Evolutionary conservation across 2,329 filamentous ascomycete genomes (phyloP), one percentile per base, ranked within the genome.

Genomic region (Helminthosporium solani): DNA sequence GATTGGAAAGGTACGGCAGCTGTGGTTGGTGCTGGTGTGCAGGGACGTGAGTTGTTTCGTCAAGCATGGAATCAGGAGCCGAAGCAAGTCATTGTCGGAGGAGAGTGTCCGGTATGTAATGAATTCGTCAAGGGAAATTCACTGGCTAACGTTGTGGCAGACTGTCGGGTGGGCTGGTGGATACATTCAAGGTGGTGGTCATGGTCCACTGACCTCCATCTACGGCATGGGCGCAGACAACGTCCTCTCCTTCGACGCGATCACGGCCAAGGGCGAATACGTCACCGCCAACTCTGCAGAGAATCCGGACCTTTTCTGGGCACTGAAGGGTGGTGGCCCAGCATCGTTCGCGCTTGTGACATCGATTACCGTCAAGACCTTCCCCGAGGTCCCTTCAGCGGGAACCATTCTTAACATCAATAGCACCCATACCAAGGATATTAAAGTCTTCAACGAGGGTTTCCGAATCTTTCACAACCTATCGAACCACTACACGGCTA

Each of bases 161-260:
- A 68, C 67, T 42, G 70, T 73, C 18, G 68, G 67, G 19, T 67
- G 70, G 49, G 70, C 57, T 8, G 73, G 72, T n/a, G 73, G 73
- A 1, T 75, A 73, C 46, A 64, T 70, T 19, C 69, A 72, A 44
- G 70, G 71, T 31, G 74, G 71, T 39, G 74, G 74, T 7, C 70
- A 75, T 44, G 73, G 72, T 2, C 70, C 72, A 0, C 46, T 75
- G 20, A 56, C 64, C 3, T 55, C 56, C 12, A 63, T 65, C 9
- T 68, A 71, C 23, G 71, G 70, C 1, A 64, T 72, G 58, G 67
- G 63, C 25, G 60, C 65, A n/a, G 70, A 73, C 46, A 66, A 66
- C 20, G 61, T 70, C 8, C 54, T 73, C 8, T 64, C 66, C 2
- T 70, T 68, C 41, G 63, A 69, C n/a, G 63, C 67, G 6, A 61